Evolutionary conservation across 768 basidiomycete genomes (phyloP).

Genomic region (Mycena capillaripes): DNA sequence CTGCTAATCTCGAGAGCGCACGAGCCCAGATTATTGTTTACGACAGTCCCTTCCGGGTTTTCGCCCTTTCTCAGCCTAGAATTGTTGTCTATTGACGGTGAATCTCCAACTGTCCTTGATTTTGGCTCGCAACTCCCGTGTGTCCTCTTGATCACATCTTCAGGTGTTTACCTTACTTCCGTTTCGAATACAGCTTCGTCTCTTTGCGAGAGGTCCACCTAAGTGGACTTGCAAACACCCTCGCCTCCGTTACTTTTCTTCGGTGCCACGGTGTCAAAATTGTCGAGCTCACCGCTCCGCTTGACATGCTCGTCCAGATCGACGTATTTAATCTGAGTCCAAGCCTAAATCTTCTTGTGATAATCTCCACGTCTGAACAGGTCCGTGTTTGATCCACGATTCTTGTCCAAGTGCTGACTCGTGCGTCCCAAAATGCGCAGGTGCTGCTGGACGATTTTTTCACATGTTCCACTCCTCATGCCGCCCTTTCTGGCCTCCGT

Average conservation of each 20-base stretch:
- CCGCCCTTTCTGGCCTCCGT: not conserved
- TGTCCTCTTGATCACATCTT: not conserved
- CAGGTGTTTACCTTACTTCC: not conserved
- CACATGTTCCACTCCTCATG: not conserved
- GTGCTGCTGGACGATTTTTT: not conserved
- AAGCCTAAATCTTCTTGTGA: not conserved
- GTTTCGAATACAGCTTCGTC: not conserved
- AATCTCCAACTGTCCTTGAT: not conserved
- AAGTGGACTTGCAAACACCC: not conserved
- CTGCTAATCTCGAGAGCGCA: too few relatives aligned
- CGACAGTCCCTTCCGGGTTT: too few relatives aligned
- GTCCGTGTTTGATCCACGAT: not conserved
- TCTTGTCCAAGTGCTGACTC: not conserved
- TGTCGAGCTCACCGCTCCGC: not conserved
- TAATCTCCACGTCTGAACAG: not conserved
- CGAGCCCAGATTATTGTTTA: too few relatives aligned
- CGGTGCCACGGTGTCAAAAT: not conserved
- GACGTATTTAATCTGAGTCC: not conserved
- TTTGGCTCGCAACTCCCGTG: not conserved
- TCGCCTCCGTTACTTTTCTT: not conserved
- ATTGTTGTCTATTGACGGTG: too few relatives aligned
- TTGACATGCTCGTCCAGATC: not conserved
- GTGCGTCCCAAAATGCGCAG: too few relatives aligned
- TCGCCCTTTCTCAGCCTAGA: too few relatives aligned
- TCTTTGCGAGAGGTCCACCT: not conserved